phyloP scores from a whole-genome alignment of 1,284 basidiomycete genomes.

The Sutorius eximius region DNA sequence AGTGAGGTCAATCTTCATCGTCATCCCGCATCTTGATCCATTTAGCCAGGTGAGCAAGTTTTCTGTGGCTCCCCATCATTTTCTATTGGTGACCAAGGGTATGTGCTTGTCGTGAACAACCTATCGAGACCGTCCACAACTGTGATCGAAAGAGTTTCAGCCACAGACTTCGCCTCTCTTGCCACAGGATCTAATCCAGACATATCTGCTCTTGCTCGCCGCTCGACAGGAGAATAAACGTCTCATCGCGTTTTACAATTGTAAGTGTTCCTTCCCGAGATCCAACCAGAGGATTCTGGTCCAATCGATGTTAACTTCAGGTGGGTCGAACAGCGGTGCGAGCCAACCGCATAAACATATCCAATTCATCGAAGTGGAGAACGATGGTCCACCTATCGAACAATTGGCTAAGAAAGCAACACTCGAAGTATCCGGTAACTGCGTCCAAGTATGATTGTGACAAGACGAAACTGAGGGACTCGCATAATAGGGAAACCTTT shows the following conservation, averaged over 20 bases:
- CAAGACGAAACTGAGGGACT: slow-evolving; percentile 12
- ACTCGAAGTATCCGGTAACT: slow-evolving; percentile 47
- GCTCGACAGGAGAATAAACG: slow-evolving; percentile 58
- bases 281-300: neutral
- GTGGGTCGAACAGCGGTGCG: slow-evolving; percentile 79
- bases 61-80: slow-evolving; percentile 79
- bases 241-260: slow-evolving; percentile 86
- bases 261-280: slow-evolving; percentile 38
- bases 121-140: neutral
- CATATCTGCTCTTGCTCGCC: slow-evolving; percentile 69
- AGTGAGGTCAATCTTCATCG: slow-evolving; percentile 29
- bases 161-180: slow-evolving; percentile 77
- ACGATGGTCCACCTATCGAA: slow-evolving; percentile 73
- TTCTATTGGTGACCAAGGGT: slow-evolving; percentile 82
- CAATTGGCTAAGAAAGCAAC: slow-evolving; percentile 55
- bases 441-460: neutral
- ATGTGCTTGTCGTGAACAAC: slow-evolving; percentile 1
- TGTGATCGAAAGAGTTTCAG: slow-evolving; percentile 52
- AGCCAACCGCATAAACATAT: slow-evolving; percentile 88
- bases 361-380: slow-evolving; percentile 68
- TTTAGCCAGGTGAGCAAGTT: slow-evolving; percentile 74
- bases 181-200: slow-evolving; percentile 74
- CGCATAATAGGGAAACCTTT: slow-evolving; percentile 65
- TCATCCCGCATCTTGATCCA: slow-evolving; percentile 1
- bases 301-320: slow-evolving; percentile 36